phyloP scores from a whole-genome alignment of 2,329 filamentous ascomycete species.

The Amylocarpus encephaloides region DNA sequence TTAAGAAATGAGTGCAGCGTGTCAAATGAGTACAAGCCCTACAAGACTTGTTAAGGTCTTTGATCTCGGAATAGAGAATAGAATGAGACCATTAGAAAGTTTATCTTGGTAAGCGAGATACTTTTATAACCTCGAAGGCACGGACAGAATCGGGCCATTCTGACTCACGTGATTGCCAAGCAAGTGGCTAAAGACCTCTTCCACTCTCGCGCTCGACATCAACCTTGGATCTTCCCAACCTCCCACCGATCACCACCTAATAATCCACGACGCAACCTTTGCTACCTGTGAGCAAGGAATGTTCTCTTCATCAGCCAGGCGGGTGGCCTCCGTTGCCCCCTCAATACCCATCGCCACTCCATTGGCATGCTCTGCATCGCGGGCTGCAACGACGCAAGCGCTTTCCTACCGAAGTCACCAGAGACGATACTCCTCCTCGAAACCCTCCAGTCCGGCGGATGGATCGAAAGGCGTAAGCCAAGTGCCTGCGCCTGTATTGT shows the following conservation, averaged over 20 bases:
- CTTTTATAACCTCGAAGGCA: too few relatives aligned
- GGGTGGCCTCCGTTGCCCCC: constrained; percentile 25
- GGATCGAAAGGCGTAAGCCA: constrained; percentile 28
- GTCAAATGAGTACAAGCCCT: too few relatives aligned
- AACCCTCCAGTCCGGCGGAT: constrained; percentile 34
- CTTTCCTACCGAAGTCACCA: constrained; percentile 28
- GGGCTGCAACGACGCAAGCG: constrained; percentile 23
- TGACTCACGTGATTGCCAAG: constrained; percentile 1
- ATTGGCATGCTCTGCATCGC: constrained; percentile 21
- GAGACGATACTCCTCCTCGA: constrained; percentile 33
- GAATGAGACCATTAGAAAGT: too few relatives aligned
- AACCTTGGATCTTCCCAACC: neutral
- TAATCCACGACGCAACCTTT: neutral
- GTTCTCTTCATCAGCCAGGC: constrained; percentile 32
- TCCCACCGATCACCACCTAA: neutral
- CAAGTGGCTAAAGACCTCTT: neutral
- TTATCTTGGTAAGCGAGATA: too few relatives aligned
- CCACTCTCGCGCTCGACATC: constrained; percentile 3
- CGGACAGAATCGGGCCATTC: too few relatives aligned
- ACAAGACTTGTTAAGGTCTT: too few relatives aligned
- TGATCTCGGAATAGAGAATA: too few relatives aligned
- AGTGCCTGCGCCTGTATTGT: constrained; percentile 17
- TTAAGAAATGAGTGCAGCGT: too few relatives aligned
- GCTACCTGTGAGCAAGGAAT: constrained; percentile 22
- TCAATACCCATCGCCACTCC: constrained; percentile 24